Conservation (phyloP, 2,329 filamentous ascomycete genomes). For the Diaporthe capsici region DNA sequence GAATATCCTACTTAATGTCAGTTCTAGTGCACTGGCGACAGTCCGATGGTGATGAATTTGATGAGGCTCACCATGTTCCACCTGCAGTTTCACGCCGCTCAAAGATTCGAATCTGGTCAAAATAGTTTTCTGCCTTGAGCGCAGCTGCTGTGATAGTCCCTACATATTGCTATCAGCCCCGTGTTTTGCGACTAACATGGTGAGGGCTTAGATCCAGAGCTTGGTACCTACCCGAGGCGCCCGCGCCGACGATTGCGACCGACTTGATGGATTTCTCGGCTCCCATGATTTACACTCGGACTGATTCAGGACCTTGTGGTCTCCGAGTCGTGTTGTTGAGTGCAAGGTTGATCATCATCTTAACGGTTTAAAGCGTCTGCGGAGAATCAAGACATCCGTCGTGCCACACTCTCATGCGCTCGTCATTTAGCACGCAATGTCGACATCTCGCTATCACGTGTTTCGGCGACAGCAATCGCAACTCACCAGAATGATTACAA, state of each 20-base stretch:
- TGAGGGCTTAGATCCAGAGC: not conserved
- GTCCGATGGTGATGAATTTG: not conserved
- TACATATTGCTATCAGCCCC: slow-evolving; percentile 43
- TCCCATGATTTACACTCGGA: slow-evolving; percentile 32
- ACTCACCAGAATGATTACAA: not conserved
- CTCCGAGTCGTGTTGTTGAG: not conserved
- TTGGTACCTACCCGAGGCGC: slow-evolving; percentile 54
- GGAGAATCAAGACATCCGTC: slow-evolving; percentile 9
- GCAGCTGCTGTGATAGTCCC: slow-evolving; percentile 64
- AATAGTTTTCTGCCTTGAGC: slow-evolving; percentile 60
- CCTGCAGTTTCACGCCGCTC: slow-evolving; percentile 59
- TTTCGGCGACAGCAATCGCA: slow-evolving; percentile 12
- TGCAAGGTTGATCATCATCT: not conserved
- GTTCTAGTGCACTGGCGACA: too few relatives aligned
- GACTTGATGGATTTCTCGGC: slow-evolving; percentile 52
- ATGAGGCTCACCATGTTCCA: slow-evolving; percentile 58
- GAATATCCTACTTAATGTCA: slow-evolving; percentile 60
- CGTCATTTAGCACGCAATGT: slow-evolving; percentile 41
- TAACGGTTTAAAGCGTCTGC: slow-evolving; percentile 1
- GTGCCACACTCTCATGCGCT: slow-evolving; percentile 25
- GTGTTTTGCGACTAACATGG: not conserved
- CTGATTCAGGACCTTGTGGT: not conserved
- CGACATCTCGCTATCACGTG: slow-evolving; percentile 42
- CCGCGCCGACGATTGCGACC: slow-evolving; percentile 60
- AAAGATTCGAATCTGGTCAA: slow-evolving; percentile 58